phyloP scores from a whole-genome alignment of 2,329 filamentous ascomycete species.

The Clathrospora elynae region DNA sequence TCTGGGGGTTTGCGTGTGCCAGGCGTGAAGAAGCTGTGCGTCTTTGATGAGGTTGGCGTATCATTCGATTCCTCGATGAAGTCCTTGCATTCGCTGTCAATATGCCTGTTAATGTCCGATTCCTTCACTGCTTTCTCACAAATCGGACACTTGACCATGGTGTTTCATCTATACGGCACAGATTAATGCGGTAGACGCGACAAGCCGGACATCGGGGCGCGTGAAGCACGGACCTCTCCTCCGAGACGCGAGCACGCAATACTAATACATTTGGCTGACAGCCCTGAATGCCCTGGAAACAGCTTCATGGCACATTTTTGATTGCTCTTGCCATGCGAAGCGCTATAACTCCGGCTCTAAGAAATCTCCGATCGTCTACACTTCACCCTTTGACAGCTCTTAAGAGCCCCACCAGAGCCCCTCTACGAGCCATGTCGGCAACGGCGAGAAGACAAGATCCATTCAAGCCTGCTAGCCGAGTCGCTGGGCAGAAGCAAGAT shows the following conservation, averaged over 20 bases:
- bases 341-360: constrained; percentile 12
- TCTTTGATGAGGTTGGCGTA: constrained; percentile 45
- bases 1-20: constrained; percentile 50
- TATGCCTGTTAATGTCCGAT: constrained; percentile 82
- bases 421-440: constrained; percentile 44
- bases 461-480: constrained; percentile 60
- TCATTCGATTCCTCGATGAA: constrained; percentile 58
- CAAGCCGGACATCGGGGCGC: constrained; percentile 16
- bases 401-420: constrained; percentile 19
- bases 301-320: not conserved
- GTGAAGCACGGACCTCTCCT: too few species aligned
- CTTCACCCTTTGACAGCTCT: constrained; percentile 4
- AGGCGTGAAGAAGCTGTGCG: constrained; percentile 61
- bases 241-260: constrained; percentile 42
- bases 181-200: constrained; percentile 19
- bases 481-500: constrained; percentile 62
- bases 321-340: constrained; percentile 21
- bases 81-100: constrained; percentile 79
- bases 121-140: constrained; percentile 75
- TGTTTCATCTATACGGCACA: constrained; percentile 20
- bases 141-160: constrained; percentile 76
- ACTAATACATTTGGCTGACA: too few species aligned
- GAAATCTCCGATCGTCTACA: constrained; percentile 4
- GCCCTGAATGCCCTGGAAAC: too few species aligned
- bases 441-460: constrained; percentile 46